Conservation (phyloP, 495 filamentous ascomycete species). For the Aspergillus coremiiformis region DNA sequence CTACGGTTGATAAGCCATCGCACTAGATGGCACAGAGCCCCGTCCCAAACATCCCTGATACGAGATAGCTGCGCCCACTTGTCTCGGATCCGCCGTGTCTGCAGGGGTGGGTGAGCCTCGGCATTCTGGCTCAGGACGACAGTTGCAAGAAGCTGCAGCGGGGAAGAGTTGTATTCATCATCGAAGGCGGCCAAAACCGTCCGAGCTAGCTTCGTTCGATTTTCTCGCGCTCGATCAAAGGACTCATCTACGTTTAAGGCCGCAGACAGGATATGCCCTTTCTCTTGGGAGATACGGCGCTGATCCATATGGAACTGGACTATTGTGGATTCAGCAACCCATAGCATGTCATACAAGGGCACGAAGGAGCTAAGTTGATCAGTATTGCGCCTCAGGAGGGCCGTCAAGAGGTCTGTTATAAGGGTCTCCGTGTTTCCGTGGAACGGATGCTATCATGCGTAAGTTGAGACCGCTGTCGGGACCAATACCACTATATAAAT, state of each 20-base stretch:
- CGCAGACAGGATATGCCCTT: conserved; percentile 11
- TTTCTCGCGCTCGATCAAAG: conserved; percentile 13
- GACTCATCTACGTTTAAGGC: conserved; percentile 15
- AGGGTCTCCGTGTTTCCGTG: conserved; percentile 13
- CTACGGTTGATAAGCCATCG: conserved; percentile 25
- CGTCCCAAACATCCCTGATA: conserved; percentile 12
- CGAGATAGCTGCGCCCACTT: conserved; percentile 12
- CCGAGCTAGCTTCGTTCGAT: conserved; percentile 12
- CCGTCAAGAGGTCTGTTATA: conserved; percentile 17
- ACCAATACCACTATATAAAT: not conserved
- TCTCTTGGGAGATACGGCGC: conserved; percentile 18
- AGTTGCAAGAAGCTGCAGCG: conserved; percentile 17
- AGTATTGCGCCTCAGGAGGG: conserved; percentile 11
- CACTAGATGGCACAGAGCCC: conserved; percentile 12
- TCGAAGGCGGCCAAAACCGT: conserved; percentile 20
- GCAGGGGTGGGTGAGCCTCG: conserved; percentile 10
- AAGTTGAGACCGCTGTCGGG: not conserved
- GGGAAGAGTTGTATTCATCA: conserved; percentile 16
- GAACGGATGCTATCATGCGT: conserved; percentile 17
- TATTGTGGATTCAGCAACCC: conserved; percentile 19
- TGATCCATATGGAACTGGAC: conserved; percentile 23
- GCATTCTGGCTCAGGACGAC: conserved; percentile 14
- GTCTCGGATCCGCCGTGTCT: conserved; percentile 20
- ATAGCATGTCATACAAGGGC: conserved; percentile 17
- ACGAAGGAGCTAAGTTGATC: conserved; percentile 15